phyloP scores from a whole-genome alignment of 768 basidiomycete species.

The Macrocybe gigantea region DNA sequence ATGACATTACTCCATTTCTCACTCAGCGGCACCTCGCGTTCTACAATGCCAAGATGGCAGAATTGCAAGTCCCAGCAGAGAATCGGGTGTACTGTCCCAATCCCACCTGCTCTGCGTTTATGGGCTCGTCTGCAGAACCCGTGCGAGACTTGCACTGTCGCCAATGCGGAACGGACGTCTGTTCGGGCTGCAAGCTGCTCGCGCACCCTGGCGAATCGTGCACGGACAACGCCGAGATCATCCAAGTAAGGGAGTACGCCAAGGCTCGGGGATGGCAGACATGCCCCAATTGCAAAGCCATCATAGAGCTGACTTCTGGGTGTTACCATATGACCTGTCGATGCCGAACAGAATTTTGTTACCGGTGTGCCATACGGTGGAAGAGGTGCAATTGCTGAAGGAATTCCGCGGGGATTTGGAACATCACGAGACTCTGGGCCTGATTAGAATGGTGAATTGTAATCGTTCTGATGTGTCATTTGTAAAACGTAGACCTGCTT shows the following conservation, averaged over 20 bases:
- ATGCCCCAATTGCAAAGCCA: conserved; percentile 50
- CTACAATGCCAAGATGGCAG: background rate
- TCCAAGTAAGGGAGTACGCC: conserved; percentile 41
- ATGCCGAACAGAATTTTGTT: conserved; percentile 57
- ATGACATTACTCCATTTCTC: conserved; percentile 9
- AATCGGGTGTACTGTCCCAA: conserved; percentile 5
- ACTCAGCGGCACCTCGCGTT: conserved; percentile 1
- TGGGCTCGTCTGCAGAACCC: background rate
- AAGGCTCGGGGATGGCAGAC: conserved; percentile 48
- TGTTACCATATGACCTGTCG: conserved; percentile 66
- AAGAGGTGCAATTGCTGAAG: conserved; percentile 37
- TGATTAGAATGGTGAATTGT: too few species aligned
- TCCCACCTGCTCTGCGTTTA: conserved; percentile 3
- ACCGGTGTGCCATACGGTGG: conserved; percentile 58
- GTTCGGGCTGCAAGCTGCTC: background rate
- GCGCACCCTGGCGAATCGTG: conserved; percentile 38
- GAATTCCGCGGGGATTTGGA: too few species aligned
- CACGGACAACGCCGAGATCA: conserved; percentile 31
- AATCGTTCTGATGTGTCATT: too few species aligned
- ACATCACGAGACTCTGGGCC: too few species aligned
- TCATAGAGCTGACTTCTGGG: conserved; percentile 51
- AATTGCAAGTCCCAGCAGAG: background rate
- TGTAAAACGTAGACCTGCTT: too few species aligned
- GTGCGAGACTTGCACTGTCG: too few species aligned
- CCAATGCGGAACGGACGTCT: background rate